phyloP scores from a whole-genome alignment of 2,329 filamentous ascomycete genomes.

The Penicillium griseofulvum region DNA sequence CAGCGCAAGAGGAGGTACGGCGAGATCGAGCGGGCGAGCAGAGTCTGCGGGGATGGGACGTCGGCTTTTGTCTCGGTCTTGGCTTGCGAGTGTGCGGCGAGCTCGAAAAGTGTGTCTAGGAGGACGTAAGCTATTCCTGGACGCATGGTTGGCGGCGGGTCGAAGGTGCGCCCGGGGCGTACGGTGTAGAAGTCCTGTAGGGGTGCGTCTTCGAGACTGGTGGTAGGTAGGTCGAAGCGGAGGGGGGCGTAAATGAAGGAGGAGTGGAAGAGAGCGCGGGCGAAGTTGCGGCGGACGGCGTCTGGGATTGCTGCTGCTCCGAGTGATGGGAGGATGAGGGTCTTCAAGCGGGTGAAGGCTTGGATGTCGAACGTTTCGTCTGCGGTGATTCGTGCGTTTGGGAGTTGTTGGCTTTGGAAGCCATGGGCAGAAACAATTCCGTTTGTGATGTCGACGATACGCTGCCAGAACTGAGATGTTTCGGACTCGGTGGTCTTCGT shows the following conservation, averaged over 20 bases:
- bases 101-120: conserved; percentile 72
- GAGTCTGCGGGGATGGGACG: conserved; percentile 39
- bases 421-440: conserved; percentile 69
- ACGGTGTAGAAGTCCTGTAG: conserved; percentile 62
- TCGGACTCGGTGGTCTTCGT: conserved; percentile 32
- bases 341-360: conserved; percentile 65
- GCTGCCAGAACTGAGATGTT: conserved; percentile 65
- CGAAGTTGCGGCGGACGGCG: conserved; percentile 65
- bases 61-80: neutral
- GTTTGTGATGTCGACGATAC: conserved; percentile 62
- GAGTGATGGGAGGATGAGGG: conserved; percentile 70
- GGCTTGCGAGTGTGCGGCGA: conserved; percentile 58
- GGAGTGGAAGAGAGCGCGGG: conserved; percentile 72
- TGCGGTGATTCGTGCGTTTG: conserved; percentile 50
- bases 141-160: conserved; percentile 63
- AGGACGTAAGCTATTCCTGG: conserved; percentile 75
- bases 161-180: conserved; percentile 70
- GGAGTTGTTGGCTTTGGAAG: conserved; percentile 42
- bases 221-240: conserved; percentile 56
- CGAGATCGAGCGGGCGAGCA: conserved; percentile 71
- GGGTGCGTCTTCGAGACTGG: conserved; percentile 46
- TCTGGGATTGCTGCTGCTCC: conserved; percentile 66
- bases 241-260: conserved; percentile 77
- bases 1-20: conserved; percentile 80
- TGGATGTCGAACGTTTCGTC: conserved; percentile 81